Percentiles rank a stretch among this genome's conserved stretches.
Evolutionary conservation across 2,329 filamentous ascomycete species (phyloP).

Genomic region (Periglandula ipomoeae): DNA sequence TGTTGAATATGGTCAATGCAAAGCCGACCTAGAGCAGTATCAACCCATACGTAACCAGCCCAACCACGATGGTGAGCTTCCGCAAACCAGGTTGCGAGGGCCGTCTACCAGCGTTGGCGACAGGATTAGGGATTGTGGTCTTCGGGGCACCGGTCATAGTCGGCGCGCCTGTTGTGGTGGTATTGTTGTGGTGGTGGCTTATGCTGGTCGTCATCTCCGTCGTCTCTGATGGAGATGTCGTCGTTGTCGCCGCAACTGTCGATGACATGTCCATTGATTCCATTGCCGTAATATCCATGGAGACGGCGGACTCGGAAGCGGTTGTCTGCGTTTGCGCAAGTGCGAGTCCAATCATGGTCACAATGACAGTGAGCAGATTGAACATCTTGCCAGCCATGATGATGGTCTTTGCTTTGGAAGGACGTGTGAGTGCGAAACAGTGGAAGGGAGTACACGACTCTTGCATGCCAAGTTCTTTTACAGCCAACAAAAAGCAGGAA

Average conservation of each 20-base stretch:
- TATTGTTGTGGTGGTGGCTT: neutral
- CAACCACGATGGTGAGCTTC: slow-evolving; percentile 7
- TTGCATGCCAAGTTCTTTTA: neutral
- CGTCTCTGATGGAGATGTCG: neutral
- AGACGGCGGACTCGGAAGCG: neutral
- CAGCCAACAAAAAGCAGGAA: too few species aligned
- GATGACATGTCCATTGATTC: neutral
- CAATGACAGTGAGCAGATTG: slow-evolving; percentile 1
- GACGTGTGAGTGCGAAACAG: neutral
- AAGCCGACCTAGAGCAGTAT: slow-evolving; percentile 4
- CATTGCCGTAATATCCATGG: neutral
- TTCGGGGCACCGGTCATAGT: neutral
- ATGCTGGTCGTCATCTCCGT: neutral
- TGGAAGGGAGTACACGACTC: neutral
- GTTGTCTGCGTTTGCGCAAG: slow-evolving; percentile 4
- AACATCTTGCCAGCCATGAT: slow-evolving; percentile 4
- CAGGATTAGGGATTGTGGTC: neutral
- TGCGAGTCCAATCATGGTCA: slow-evolving; percentile 1
- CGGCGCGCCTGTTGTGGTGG: neutral
- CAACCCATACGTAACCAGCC: slow-evolving; percentile 7
- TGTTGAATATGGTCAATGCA: neutral
- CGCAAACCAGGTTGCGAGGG: slow-evolving; percentile 7
- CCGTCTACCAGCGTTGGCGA: slow-evolving; percentile 4
- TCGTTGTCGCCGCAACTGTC: neutral
- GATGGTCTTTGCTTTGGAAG: neutral